Percentiles rank a stretch among this genome's conserved stretches.
Conservation (phyloP, 306 rosid genomes). For the Gastrolobium villosum region DNA sequence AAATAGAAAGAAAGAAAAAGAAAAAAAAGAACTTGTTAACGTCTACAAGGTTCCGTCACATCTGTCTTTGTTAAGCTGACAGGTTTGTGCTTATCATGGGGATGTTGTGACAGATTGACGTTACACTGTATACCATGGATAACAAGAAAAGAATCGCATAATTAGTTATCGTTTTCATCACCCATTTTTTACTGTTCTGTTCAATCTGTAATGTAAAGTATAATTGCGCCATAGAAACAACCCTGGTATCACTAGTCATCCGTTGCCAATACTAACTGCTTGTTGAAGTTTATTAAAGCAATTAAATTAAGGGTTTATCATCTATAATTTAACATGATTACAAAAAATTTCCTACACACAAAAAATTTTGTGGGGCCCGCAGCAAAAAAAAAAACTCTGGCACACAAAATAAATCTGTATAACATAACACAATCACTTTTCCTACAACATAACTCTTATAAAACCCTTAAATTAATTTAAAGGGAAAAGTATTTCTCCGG, state of each 20-base stretch:
- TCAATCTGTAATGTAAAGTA: constrained; percentile 25
- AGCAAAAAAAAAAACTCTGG: too few species aligned
- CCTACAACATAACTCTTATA: too few species aligned
- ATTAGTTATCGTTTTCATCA: constrained; percentile 55
- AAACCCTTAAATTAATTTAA: too few species aligned
- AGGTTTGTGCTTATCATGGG: constrained; percentile 52
- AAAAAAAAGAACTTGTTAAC: background rate
- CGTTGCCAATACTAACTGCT: background rate
- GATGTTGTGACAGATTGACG: constrained; percentile 62
- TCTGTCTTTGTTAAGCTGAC: constrained; percentile 57
- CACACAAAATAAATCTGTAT: too few species aligned
- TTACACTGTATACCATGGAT: constrained; percentile 51
- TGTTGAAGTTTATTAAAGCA: too few species aligned
- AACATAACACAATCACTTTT: too few species aligned
- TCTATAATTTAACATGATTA: too few species aligned
- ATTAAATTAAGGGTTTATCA: too few species aligned
- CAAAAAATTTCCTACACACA: too few species aligned
- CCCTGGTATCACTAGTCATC: constrained; percentile 47
- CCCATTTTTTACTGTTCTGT: constrained; percentile 42
- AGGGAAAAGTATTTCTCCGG: too few species aligned
- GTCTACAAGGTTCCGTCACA: constrained; percentile 62
- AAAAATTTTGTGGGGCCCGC: too few species aligned
- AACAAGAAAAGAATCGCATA: constrained; percentile 57
- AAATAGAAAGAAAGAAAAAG: background rate
- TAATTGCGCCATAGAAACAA: constrained; percentile 7